Conservation (phyloP, 108 stramenopile genomes). For the Nitzschia inconspicua region DNA sequence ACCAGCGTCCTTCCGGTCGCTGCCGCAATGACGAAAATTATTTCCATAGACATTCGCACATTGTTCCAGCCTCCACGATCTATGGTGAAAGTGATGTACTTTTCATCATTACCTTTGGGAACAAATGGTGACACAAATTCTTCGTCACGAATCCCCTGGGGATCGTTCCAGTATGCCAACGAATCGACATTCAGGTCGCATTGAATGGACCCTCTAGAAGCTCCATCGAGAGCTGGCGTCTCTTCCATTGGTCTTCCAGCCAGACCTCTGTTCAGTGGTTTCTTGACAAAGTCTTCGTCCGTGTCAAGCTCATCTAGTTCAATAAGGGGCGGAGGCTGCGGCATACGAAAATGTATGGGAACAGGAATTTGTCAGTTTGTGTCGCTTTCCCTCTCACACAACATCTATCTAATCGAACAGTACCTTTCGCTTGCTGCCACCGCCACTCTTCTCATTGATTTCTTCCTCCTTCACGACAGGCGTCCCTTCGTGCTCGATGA, state of each 20-base stretch:
- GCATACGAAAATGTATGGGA: background rate
- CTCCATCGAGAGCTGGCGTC: slow-evolving; percentile 75
- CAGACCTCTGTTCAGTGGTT: slow-evolving; percentile 58
- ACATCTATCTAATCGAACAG: too few species aligned
- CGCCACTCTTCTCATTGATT: slow-evolving; percentile 2
- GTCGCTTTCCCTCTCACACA: too few species aligned
- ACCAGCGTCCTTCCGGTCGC: slow-evolving; percentile 86
- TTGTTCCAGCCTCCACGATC: slow-evolving; percentile 83
- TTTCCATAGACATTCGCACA: slow-evolving; percentile 74
- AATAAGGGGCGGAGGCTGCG: slow-evolving; percentile 2
- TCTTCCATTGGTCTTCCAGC: slow-evolving; percentile 62
- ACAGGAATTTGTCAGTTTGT: too few species aligned
- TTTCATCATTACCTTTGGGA: slow-evolving; percentile 11
- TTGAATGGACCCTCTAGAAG: slow-evolving; percentile 59
- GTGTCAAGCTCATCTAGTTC: slow-evolving; percentile 12
- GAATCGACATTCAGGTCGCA: slow-evolving; percentile 77
- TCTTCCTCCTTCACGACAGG: slow-evolving; percentile 9
- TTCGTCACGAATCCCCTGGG: slow-evolving; percentile 48
- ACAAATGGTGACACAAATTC: slow-evolving; percentile 63
- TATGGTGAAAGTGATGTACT: slow-evolving; percentile 68
- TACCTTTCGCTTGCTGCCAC: slow-evolving; percentile 11
- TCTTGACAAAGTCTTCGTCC: slow-evolving; percentile 22
- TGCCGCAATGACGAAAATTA: slow-evolving; percentile 75
- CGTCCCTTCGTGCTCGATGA: slow-evolving; percentile 53
- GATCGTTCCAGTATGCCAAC: slow-evolving; percentile 83